phyloP scores from a whole-genome alignment of 768 basidiomycete genomes.

The Lactarius pseudohatsudake region DNA sequence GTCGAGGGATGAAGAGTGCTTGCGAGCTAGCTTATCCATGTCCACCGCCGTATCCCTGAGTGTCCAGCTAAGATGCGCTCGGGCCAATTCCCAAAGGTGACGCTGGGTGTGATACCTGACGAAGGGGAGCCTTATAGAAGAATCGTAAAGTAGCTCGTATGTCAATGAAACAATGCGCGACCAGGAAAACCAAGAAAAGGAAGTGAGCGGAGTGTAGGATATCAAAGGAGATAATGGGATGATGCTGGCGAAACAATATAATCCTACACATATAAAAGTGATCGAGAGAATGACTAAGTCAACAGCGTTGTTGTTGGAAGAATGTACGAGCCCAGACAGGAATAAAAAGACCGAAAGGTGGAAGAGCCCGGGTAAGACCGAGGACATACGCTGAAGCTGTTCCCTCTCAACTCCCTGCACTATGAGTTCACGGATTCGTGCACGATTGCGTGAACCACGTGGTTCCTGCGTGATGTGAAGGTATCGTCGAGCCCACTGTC shows the following conservation, averaged over 20 bases:
- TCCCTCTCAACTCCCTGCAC: background rate
- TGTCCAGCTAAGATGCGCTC: background rate
- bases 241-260: background rate
- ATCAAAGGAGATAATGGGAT: background rate
- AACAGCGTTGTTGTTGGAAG: background rate
- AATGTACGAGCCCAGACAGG: background rate
- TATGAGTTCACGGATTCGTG: background rate
- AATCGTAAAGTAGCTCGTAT: background rate
- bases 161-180: background rate
- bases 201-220: background rate
- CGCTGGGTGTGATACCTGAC: background rate
- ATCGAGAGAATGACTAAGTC: background rate
- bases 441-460: background rate
- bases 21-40: background rate
- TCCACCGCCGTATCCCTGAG: background rate
- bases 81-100: background rate
- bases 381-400: background rate
- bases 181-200: background rate
- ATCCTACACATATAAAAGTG: background rate
- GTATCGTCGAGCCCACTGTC: background rate
- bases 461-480: background rate
- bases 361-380: background rate
- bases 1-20: constrained; percentile 1
- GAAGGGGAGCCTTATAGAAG: background rate
- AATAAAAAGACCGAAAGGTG: background rate